Conservation (phyloP, 2,329 filamentous ascomycete genomes). For the Biscogniauxia mediterranea region DNA sequence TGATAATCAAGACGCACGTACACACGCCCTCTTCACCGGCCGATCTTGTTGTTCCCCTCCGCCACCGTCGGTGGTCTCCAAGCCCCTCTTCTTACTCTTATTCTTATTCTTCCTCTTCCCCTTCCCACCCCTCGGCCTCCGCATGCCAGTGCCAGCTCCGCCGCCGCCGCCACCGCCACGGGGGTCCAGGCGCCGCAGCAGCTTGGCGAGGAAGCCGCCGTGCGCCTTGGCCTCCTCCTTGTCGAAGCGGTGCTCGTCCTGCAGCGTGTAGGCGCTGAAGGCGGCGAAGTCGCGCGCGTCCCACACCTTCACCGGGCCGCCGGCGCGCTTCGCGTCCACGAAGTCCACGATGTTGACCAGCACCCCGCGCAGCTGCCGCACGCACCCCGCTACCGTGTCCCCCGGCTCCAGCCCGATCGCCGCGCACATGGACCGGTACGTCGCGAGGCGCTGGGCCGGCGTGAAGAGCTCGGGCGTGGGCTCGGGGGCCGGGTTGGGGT, state of each 20-base stretch:
- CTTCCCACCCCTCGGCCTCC: not conserved
- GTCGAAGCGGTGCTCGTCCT: slow-evolving; percentile 16
- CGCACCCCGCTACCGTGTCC: slow-evolving; percentile 18
- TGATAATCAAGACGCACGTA: not conserved
- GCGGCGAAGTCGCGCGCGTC: slow-evolving; percentile 13
- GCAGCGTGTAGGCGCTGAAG: slow-evolving; percentile 22
- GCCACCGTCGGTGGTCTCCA: too few species aligned
- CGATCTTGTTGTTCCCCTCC: too few species aligned
- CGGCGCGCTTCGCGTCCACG: slow-evolving; percentile 21
- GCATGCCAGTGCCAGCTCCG: not conserved
- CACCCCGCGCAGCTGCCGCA: slow-evolving; percentile 18
- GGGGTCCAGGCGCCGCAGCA: slow-evolving; percentile 10
- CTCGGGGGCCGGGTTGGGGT: too few species aligned
- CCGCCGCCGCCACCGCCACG: too few species aligned
- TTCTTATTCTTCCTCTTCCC: not conserved
- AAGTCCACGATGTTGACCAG: slow-evolving; percentile 32
- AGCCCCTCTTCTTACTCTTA: not conserved
- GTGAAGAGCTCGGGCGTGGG: too few species aligned
- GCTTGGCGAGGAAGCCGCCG: slow-evolving; percentile 19
- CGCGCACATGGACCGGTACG: slow-evolving; percentile 21
- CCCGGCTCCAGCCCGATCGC: slow-evolving; percentile 17
- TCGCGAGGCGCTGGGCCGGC: slow-evolving; percentile 4
- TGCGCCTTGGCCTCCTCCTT: slow-evolving; percentile 8
- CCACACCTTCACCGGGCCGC: slow-evolving; percentile 23
- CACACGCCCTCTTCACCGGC: too few species aligned